Evolutionary conservation across 2,329 filamentous ascomycete genomes (phyloP), one percentile per base, ranked within the genome.

Genomic region (Blumeria graminis): DNA sequence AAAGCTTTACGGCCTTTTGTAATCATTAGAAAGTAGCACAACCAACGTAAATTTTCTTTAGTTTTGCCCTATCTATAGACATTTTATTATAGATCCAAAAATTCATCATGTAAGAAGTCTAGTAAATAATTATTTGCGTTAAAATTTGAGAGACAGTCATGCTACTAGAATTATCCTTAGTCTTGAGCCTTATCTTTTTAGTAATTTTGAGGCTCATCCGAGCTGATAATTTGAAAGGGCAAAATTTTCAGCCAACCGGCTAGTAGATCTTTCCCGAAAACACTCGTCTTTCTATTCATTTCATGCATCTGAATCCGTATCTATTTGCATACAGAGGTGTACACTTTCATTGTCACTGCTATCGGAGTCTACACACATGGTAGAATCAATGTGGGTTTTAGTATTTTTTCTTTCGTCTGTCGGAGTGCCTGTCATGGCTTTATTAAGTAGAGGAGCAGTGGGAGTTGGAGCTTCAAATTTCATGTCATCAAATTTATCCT

Each of bases 301-400:
- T 33, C 22, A n/a, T 16, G 16, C 52, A n/a, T 64, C 62, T 8
- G 63, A 64, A 36, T 64, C 62, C 3, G 57, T 61, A 55, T 65
- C 64, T 22, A 65, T 43, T 55, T 65, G 58, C 63, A 65, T 65
- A 10, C 57, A 63, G 43, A 75, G 65, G 34, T 70, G 68, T 1
- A 73, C 73, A 59, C 74, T 69, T 56, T 74, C 73, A 59, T 72
- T 72, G 57, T 71, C 72, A 58, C 69, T 72, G 35, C 53, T 57
- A 46, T 57, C 56, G 9, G 71, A 69, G 33, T 66, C 69, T 16
- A 62, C 61, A 34, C 62, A 60, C 33, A 61, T 60, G 4, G 57
- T 32, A 39, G 39, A 57, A 56, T 59, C 60, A 32, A 51, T 53
- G 10, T 57, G 18, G 16, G 5, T 33, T 53, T 33, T 53, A 36